Evolutionary conservation across 495 filamentous ascomycete species (phyloP), one percentile per base, ranked within the genome.

Genomic region (Chaetomium tenue): DNA sequence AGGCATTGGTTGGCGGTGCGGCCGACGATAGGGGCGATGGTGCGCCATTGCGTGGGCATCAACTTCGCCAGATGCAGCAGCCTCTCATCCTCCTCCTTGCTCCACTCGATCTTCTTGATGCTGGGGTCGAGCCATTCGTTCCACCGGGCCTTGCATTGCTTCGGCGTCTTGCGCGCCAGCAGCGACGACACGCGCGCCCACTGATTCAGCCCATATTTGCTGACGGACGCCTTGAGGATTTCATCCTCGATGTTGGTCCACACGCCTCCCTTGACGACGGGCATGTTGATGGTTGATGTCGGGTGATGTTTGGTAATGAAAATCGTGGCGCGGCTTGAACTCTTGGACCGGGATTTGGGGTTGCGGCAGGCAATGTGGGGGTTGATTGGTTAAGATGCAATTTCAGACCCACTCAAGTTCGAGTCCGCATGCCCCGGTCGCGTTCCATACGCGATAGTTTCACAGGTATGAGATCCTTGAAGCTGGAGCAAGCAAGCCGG

Each of bases 11-110:
- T 97, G 20, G 94, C 95, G 37, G 94, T 98, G 57, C 94, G 85
- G 62, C 95, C 94, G 63, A 98, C 94, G 65, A 97, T 93, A 63
- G 93, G 92, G 57, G 94, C 94, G 75, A 98, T 96, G 42, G 94
- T 98, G 69, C 95, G 88, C 94, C 94, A 98, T 83, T 98, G 94
- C 39, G 94, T 97, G 37, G 94, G 94, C 91, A 98, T 97, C 82
- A 98, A 81, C 83, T 98, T 98, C 50, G 94, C 95, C 67, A 98
- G 80, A 74, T 97, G 93, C 70, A 98, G 78, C 57, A 98, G 82
- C 81, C 94, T 98, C 81, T 98, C 95, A 75, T 98, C 95, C 78
- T 98, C 94, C 81, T 98, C 95, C 74, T 92, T 88, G 65, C 91
- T 96, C 95, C 95, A 98, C 75, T 98, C 94, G 71, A 95, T 92